A percentile compares a stretch with the other conserved stretches of the same genome.
phyloP scores from a whole-genome alignment of 768 basidiomycete species.

The Amanita brunnescens region DNA sequence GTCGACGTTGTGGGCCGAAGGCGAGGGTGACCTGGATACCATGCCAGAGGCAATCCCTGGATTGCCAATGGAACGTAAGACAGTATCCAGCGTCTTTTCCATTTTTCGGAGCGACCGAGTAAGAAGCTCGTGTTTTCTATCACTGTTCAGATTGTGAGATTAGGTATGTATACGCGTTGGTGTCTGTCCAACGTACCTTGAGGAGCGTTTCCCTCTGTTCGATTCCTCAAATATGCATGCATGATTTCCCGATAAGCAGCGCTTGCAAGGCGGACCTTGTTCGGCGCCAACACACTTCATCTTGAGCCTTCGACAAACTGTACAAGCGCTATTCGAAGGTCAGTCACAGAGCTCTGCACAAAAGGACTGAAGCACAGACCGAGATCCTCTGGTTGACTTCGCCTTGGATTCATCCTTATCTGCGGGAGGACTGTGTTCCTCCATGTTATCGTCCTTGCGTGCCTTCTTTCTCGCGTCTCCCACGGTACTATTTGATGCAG shows the following conservation, averaged over 20 bases:
- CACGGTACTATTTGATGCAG: conserved; percentile 31
- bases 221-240: conserved; percentile 97
- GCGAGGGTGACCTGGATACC: conserved; percentile 77
- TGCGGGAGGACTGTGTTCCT: conserved; percentile 39
- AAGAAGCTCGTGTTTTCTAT: conserved; percentile 77
- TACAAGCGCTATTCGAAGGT: conserved; percentile 64
- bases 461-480: conserved; percentile 48
- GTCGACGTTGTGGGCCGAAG: conserved; percentile 41
- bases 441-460: conserved; percentile 53
- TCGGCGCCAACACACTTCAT: conserved; percentile 93
- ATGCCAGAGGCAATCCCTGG: conserved; percentile 71
- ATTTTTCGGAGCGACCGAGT: conserved; percentile 81
- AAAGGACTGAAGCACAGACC: conserved; percentile 34
- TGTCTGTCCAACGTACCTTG: conserved; percentile 46
- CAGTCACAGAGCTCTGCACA: conserved; percentile 10
- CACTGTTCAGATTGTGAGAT: conserved; percentile 19
- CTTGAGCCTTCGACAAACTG: conserved; percentile 84
- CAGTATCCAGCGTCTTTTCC: conserved; percentile 89
- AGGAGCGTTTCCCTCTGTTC: conserved; percentile 85
- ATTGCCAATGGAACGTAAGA: conserved; percentile 81
- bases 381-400: conserved; percentile 82
- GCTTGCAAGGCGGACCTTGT: conserved; percentile 86
- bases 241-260: conserved; percentile 68
- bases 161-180: conserved; percentile 8
- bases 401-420: conserved; percentile 63